phyloP scores from a whole-genome alignment of 2,329 filamentous ascomycete genomes.

The Penicillium sp. region DNA sequence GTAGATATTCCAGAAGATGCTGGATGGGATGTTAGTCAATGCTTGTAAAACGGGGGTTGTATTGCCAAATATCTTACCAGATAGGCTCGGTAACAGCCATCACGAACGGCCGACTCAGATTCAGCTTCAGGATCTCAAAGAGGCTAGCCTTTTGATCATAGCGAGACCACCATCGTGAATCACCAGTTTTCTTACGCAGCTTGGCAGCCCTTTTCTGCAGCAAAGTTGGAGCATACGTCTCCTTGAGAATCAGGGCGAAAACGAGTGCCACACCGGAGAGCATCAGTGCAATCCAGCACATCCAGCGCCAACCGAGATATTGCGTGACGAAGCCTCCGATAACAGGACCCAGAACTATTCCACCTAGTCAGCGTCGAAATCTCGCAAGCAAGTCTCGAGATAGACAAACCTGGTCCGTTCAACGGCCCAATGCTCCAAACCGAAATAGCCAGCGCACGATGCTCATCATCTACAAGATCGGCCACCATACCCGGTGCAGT shows the following conservation, averaged over 20 bases:
- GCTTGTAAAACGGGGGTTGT: background rate
- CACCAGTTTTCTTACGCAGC: constrained; percentile 63
- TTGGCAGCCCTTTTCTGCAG: constrained; percentile 62
- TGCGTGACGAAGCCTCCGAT: constrained; percentile 74
- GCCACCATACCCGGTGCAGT: constrained; percentile 79
- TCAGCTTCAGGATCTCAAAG: constrained; percentile 65
- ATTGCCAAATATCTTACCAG: constrained; percentile 50
- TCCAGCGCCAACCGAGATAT: constrained; percentile 78
- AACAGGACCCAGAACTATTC: constrained; percentile 55
- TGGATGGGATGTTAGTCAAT: constrained; percentile 26
- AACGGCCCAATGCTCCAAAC: constrained; percentile 80
- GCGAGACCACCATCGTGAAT: constrained; percentile 70
- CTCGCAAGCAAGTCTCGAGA: background rate
- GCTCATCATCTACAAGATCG: constrained; percentile 76
- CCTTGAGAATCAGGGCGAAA: constrained; percentile 58
- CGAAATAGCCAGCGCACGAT: constrained; percentile 75
- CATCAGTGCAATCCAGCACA: constrained; percentile 75
- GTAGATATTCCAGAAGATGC: constrained; percentile 69
- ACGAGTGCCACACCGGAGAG: constrained; percentile 59
- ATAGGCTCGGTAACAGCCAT: constrained; percentile 81
- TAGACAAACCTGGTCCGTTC: constrained; percentile 58
- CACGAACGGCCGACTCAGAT: constrained; percentile 70
- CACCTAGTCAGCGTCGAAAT: constrained; percentile 1
- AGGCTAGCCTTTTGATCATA: constrained; percentile 70
- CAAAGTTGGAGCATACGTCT: constrained; percentile 72